Conservation (phyloP, 371 early-diverging fungal species). For the Mortierella sp. region DNA sequence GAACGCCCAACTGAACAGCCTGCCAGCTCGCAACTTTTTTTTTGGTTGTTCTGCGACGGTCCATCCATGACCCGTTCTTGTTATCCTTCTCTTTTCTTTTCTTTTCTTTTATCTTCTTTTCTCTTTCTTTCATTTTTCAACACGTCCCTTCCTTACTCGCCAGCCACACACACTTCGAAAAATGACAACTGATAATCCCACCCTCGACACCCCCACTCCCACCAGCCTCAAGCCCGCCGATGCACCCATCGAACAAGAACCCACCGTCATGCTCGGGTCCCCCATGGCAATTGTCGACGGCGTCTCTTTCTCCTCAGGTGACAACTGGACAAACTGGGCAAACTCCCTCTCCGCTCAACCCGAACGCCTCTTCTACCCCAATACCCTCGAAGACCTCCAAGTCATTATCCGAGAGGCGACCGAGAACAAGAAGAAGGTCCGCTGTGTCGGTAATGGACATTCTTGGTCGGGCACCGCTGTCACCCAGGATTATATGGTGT, state of each 20-base stretch:
- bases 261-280: neutral
- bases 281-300: conserved; percentile 24
- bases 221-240: neutral
- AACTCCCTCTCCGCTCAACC: conserved; percentile 22
- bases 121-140: neutral
- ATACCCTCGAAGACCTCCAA: conserved; percentile 26
- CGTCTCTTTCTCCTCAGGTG: conserved; percentile 18
- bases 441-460: conserved; percentile 35
- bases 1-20: no score
- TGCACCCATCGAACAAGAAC: neutral
- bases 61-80: neutral
- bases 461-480: conserved; percentile 18
- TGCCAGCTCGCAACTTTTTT: neutral
- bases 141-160: conserved; percentile 2
- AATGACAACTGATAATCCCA: neutral
- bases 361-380: conserved; percentile 33
- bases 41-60: neutral
- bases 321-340: conserved; percentile 31
- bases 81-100: conserved; percentile 8
- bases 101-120: neutral
- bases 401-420: conserved; percentile 34
- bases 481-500: conserved; percentile 34
- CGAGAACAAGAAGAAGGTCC: conserved; percentile 34
- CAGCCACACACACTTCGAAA: neutral
- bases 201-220: neutral